phyloP scores from a whole-genome alignment of 2,329 filamentous ascomycete species.

The Beauveria caledonica region DNA sequence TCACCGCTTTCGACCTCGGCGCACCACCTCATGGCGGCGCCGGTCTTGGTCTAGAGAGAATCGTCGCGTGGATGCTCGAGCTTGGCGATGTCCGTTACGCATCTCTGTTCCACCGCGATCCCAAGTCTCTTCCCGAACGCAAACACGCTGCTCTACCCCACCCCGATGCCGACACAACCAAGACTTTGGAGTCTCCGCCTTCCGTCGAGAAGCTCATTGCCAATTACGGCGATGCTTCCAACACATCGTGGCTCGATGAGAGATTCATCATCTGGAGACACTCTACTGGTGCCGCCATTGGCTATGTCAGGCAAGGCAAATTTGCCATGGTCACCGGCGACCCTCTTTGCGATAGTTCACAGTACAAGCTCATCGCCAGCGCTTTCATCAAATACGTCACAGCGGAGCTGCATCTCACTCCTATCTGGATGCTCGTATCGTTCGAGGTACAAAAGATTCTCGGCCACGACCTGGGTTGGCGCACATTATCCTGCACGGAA shows the following conservation, averaged over 20 bases:
- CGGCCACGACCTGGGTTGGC: constrained; percentile 74
- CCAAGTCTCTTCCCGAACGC: constrained; percentile 71
- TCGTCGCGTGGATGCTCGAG: constrained; percentile 77
- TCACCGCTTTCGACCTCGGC: constrained; percentile 80
- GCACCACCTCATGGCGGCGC: constrained; percentile 85
- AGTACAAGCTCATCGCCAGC: constrained; percentile 65
- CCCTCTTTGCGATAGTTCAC: constrained; percentile 71
- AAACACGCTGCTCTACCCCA: constrained; percentile 61
- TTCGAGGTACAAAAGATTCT: constrained; percentile 71
- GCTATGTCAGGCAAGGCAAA: constrained; percentile 68
- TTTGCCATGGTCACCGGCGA: constrained; percentile 82
- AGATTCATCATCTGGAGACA: constrained; percentile 86
- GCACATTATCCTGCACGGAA: constrained; percentile 77
- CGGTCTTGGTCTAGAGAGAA: constrained; percentile 81
- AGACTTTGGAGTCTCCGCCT: constrained; percentile 50
- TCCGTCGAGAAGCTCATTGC: constrained; percentile 81
- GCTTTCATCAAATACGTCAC: constrained; percentile 70
- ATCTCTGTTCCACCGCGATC: constrained; percentile 80
- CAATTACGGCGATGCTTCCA: constrained; percentile 91
- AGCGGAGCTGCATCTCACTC: constrained; percentile 61
- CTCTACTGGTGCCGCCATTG: constrained; percentile 72
- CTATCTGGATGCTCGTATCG: constrained; percentile 85
- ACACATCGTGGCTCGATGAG: constrained; percentile 88
- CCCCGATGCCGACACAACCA: constrained; percentile 72
- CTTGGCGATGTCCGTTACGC: constrained; percentile 85